Evolutionary conservation across 1,284 basidiomycete genomes (phyloP), one percentile per base, ranked within the genome.

Genomic region (Fistulinella cinereoalba): DNA sequence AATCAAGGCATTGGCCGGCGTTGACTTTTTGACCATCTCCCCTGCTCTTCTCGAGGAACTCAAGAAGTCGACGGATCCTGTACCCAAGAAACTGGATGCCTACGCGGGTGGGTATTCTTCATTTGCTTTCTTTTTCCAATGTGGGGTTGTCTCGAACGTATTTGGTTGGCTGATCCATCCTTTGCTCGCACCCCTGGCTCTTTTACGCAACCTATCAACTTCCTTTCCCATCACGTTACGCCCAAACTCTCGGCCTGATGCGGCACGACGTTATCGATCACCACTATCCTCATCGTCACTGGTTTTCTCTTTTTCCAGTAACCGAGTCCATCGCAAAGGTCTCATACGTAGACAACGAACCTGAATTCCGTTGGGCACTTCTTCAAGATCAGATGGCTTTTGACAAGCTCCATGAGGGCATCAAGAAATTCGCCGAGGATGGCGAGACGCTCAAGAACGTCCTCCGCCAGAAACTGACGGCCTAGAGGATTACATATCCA

Each of bases 21-120:
- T 94, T 58, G 96, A 98, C 74, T 96, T 90, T 82, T 79, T 98
- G 50, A 98, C 96, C 61, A 97, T 98, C 66, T 77, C 95, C 18
- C 95, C 95, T 49, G 67, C 81, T 45, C 80, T 98, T 38, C 85
- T 97, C 57, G 91, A 97, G 69, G 83, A 97, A 72, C 84, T 97
- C 67, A 85, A 89, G 75, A 83, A 81, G 56, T 89, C 85, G 27
- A 76, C 72, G 37, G 83, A 79, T 2, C 71, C 75, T 47, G 83
- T 99, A 50, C 87, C 90, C 63, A 88, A 87, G 79, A 90, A 86
- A 73, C 88, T 98, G 49, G 82, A 88, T 53, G 71, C 86, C 19
- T 66, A 74, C 40, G 70, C 23, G 4, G 36, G 36, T 23, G 16
- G 9, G 22, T n/a, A 2, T 23, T 24, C 22, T 33, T 19, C 32